These are phyloP conservation scores for Blastobotrys ciferrii DNA, from an alignment of 1,139 yeast species.

Conservation along the genomic window DNA sequence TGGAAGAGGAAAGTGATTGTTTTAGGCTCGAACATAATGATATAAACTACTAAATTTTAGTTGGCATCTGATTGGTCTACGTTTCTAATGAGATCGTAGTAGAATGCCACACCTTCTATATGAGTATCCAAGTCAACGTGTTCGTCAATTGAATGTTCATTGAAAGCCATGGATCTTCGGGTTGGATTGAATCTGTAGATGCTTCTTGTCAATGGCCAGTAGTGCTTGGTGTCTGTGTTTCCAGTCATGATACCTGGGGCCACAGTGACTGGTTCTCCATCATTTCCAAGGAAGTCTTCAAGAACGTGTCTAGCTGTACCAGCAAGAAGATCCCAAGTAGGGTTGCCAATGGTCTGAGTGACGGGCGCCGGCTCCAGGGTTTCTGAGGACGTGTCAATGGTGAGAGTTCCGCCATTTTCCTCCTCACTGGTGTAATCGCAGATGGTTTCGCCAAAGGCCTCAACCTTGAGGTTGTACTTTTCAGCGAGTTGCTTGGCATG, in stretches of 20 bases:
- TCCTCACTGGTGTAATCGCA: constrained; percentile 1
- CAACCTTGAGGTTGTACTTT: constrained; percentile 48
- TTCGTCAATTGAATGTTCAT: constrained; percentile 64
- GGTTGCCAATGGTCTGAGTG: constrained; percentile 46
- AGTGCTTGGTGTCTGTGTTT: constrained; percentile 79
- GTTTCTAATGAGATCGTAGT: constrained; percentile 48
- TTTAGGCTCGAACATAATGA: too few species aligned
- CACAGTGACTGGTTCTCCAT: constrained; percentile 39
- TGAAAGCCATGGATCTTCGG: constrained; percentile 15
- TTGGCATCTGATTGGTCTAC: constrained; percentile 5
- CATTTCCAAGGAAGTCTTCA: constrained; percentile 45
- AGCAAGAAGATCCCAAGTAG: constrained; percentile 52
- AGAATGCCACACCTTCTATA: constrained; percentile 56
- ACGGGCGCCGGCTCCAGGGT: constrained; percentile 58
- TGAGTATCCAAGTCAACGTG: constrained; percentile 52
- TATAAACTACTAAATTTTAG: too few species aligned
- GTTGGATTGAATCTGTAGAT: constrained; percentile 67
- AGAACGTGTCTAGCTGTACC: constrained; percentile 59
- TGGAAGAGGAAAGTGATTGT: too few species aligned
- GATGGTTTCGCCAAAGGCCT: constrained; percentile 35
- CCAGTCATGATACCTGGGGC: constrained; percentile 73
- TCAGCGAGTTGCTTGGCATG: constrained; percentile 45
- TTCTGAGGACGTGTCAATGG: constrained; percentile 1
- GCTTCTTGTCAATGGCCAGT: constrained; percentile 70
- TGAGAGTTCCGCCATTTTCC: constrained; percentile 8